A percentile compares a stretch with the other conserved stretches of the same genome.
These are phyloP conservation scores for Cytospora chrysosperma DNA, from an alignment of 2,329 filamentous ascomycete genomes.

Conservation along the genomic window DNA sequence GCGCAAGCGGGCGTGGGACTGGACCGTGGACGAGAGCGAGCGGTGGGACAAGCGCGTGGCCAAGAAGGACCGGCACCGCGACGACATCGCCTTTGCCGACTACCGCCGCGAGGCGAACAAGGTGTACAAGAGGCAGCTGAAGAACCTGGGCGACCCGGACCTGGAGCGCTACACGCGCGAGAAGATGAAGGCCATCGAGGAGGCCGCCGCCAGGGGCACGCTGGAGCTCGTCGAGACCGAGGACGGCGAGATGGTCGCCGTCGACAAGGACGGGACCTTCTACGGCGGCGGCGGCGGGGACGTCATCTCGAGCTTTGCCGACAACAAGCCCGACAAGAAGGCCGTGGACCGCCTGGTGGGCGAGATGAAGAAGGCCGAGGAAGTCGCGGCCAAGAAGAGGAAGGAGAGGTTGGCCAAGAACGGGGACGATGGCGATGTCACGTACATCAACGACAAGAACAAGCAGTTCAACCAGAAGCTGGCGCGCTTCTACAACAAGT, in stretches of 20 bases:
- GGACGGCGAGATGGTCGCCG: constrained; percentile 87
- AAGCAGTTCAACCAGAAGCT: constrained; percentile 99
- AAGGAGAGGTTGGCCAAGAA: constrained; percentile 73
- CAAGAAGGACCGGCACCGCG: constrained; percentile 77
- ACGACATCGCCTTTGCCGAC: constrained; percentile 88
- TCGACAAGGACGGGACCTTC: constrained; percentile 87
- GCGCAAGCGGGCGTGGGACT: constrained; percentile 97
- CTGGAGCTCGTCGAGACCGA: constrained; percentile 95
- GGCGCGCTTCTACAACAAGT: constrained; percentile 95
- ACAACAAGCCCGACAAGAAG: constrained; percentile 84
- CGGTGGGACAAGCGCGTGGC: constrained; percentile 88
- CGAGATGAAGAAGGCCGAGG: constrained; percentile 86
- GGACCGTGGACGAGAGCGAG: constrained; percentile 93
- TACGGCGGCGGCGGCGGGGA: constrained; percentile 86
- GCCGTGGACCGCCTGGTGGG: constrained; percentile 84
- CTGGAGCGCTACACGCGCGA: constrained; percentile 83
- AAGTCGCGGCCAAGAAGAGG: constrained; percentile 80
- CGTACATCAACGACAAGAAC: constrained; percentile 99
- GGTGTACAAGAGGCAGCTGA: constrained; percentile 88
- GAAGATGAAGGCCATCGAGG: constrained; percentile 81
- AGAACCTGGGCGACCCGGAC: constrained; percentile 70
- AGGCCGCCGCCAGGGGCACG: constrained; percentile 78
- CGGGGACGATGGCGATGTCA: constrained; percentile 87
- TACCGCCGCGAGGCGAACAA: constrained; percentile 86
- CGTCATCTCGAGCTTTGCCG: constrained; percentile 75